Percentiles rank a stretch among this genome's conserved stretches.
phyloP scores from a whole-genome alignment of 1,284 basidiomycete genomes.

The Bondarzewia mesenterica region DNA sequence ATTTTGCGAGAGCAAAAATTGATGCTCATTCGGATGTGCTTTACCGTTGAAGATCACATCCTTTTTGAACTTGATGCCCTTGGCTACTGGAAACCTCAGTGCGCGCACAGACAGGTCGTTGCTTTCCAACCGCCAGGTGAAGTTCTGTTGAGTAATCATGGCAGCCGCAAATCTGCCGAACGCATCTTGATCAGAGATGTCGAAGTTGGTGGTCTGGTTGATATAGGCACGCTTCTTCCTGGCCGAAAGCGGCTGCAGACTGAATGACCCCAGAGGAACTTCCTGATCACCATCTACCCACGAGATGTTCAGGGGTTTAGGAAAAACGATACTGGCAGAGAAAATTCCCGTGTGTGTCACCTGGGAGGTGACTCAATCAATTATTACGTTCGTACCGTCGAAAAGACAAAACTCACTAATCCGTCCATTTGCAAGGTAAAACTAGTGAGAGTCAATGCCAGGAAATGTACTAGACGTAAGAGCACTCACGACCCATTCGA shows the following conservation, averaged over 20 bases:
- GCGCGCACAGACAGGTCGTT: slow-evolving; percentile 59
- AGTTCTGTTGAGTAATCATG: slow-evolving; percentile 62
- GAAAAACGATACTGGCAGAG: slow-evolving; percentile 50
- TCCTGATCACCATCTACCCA: slow-evolving; percentile 43
- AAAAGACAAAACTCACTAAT: slow-evolving; percentile 19
- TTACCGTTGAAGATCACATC: slow-evolving; percentile 43
- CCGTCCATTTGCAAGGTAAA: slow-evolving; percentile 45
- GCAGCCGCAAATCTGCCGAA: slow-evolving; percentile 49
- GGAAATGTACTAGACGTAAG: not conserved
- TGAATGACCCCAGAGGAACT: slow-evolving; percentile 42
- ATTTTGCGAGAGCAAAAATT: too few relatives aligned
- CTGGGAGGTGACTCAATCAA: slow-evolving; percentile 21
- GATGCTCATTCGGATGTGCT: too few relatives aligned
- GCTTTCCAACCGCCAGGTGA: slow-evolving; percentile 65
- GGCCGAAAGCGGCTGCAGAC: slow-evolving; percentile 35
- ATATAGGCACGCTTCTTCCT: slow-evolving; percentile 44
- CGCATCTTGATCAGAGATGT: slow-evolving; percentile 41
- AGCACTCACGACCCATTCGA: slow-evolving; percentile 43
- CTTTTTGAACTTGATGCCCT: slow-evolving; percentile 58
- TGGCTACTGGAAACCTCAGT: slow-evolving; percentile 55
- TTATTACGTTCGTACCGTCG: not conserved
- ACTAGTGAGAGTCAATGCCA: too few relatives aligned
- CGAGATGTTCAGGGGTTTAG: slow-evolving; percentile 40
- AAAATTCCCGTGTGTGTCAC: slow-evolving; percentile 57
- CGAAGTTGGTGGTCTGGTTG: slow-evolving; percentile 50